Evolutionary conservation across 2,329 filamentous ascomycete species (phyloP).

Genomic region (Fusarium sp.): DNA sequence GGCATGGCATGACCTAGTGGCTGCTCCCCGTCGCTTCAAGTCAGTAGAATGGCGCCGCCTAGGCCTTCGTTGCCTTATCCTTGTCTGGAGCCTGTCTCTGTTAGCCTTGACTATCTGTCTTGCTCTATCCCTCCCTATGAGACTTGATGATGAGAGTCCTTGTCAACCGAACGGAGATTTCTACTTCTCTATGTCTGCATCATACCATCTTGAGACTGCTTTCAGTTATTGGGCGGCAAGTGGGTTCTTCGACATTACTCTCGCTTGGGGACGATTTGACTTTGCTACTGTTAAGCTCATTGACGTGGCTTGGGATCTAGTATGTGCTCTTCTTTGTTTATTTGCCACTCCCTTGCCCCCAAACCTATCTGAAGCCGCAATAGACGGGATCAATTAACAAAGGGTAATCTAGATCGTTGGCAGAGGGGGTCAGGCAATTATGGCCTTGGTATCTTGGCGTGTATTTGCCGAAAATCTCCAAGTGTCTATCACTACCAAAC

Average conservation of each 20-base stretch:
- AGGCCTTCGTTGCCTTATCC: neutral
- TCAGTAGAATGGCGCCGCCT: neutral
- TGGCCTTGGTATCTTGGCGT: slow-evolving; percentile 5
- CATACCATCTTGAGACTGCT: fast-evolving
- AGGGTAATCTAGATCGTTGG: slow-evolving; percentile 3
- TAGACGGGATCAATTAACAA: fast-evolving
- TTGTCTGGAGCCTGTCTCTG: neutral
- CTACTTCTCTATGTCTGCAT: neutral
- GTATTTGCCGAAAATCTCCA: slow-evolving; percentile 20
- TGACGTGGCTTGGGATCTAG: slow-evolving; percentile 26
- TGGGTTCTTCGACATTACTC: slow-evolving; percentile 16
- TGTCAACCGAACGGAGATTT: slow-evolving; percentile 15
- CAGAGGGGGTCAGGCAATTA: slow-evolving; percentile 1
- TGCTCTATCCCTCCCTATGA: neutral
- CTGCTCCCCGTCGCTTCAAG: neutral
- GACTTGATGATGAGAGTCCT: neutral
- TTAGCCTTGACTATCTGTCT: neutral
- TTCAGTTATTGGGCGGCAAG: slow-evolving; percentile 11
- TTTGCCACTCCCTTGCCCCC: too few relatives aligned
- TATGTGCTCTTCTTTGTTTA: neutral
- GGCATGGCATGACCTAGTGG: neutral
- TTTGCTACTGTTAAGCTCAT: slow-evolving; percentile 15
- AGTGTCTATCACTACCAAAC: neutral
- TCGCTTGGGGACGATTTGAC: neutral
- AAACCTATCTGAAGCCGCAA: too few relatives aligned